Percentiles rank a stretch among this genome's conserved stretches.
Conservation (phyloP, 2,329 filamentous ascomycete genomes). For the Aureobasidium uvarum region DNA sequence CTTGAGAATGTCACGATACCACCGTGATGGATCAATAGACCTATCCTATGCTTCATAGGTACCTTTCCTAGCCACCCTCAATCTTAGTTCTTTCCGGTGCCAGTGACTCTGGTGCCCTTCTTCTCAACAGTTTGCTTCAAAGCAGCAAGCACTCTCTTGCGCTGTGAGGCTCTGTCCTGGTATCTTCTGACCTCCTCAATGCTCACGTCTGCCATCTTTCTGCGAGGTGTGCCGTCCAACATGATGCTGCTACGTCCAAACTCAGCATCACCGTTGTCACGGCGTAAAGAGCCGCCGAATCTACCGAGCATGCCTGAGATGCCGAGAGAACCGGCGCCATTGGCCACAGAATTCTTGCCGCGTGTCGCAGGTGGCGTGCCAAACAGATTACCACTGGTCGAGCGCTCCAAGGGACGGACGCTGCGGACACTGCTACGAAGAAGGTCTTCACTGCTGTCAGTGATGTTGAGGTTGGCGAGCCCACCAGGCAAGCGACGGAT, state of each 20-base stretch:
- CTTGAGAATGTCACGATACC: background rate
- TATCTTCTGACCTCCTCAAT: conserved; percentile 43
- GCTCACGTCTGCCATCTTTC: conserved; percentile 44
- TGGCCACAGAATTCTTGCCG: conserved; percentile 33
- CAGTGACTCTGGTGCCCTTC: conserved; percentile 28
- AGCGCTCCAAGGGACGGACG: conserved; percentile 33
- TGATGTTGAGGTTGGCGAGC: conserved; percentile 35
- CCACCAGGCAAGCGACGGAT: conserved; percentile 64
- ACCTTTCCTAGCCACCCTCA: background rate
- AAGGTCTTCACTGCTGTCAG: conserved; percentile 36
- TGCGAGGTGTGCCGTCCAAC: conserved; percentile 35
- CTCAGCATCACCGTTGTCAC: conserved; percentile 31
- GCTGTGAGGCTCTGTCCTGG: conserved; percentile 38
- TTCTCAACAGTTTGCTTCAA: conserved; percentile 36
- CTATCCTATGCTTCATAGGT: background rate
- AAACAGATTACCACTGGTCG: conserved; percentile 36
- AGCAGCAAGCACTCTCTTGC: conserved; percentile 42
- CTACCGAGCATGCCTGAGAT: conserved; percentile 39
- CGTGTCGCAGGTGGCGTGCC: conserved; percentile 40
- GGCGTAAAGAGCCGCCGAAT: conserved; percentile 27
- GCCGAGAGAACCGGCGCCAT: conserved; percentile 38
- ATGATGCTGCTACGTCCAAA: conserved; percentile 29
- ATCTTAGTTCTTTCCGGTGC: conserved; percentile 1
- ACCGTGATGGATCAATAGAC: background rate
- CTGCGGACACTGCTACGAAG: conserved; percentile 35